Evolutionary conservation across 2,329 filamentous ascomycete species (phyloP), one percentile per base, ranked within the genome.

Genomic region (Stagonosporopsis rhizophila): DNA sequence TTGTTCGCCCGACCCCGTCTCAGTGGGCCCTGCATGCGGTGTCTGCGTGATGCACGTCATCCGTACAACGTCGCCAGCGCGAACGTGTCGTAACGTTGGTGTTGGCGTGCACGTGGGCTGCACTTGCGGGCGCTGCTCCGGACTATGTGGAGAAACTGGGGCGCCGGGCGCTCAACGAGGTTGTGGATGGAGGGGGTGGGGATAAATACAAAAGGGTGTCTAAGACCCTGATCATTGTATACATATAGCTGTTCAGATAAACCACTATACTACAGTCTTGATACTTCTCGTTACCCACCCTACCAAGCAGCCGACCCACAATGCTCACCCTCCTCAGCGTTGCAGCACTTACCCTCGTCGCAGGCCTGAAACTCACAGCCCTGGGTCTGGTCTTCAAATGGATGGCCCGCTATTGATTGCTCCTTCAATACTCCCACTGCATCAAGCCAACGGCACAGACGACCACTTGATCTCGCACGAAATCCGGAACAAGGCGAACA

Each of bases 281-380:
- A n/a, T n/a, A n/a, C n/a, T n/a, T n/a, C n/a, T n/a, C n/a, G n/a
- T n/a, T n/a, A n/a, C n/a, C n/a, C n/a, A n/a, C n/a, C n/a, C 37
- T 20, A 30, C 28, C 28, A 12, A 30, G 28, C 28, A 30, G 12
- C 14, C 22, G 9, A 22, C 9, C 19, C 19, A 27, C 22, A 4
- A 56, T 56, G 53, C 38, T 51, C 53, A 47, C 53, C 22, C 47
- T 56, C 28, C 47, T 56, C 42, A 42, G 53, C 53, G 53, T 42
- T 9, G 53, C 47, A 42, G 47, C 53, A 35, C 47, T 73, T 20
- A 40, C 70, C 27, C 53, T 73, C 45, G 59, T 74, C 49, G 60
- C 67, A 8, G 63, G 65, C 19, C 51, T 74, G 15, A 73, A 74
- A 50, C 67, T 74, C 44, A 61, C 71, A 14, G 71, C 72, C 7